Conservation (phyloP, 768 basidiomycete genomes). For the Mycena sanguinolenta region DNA sequence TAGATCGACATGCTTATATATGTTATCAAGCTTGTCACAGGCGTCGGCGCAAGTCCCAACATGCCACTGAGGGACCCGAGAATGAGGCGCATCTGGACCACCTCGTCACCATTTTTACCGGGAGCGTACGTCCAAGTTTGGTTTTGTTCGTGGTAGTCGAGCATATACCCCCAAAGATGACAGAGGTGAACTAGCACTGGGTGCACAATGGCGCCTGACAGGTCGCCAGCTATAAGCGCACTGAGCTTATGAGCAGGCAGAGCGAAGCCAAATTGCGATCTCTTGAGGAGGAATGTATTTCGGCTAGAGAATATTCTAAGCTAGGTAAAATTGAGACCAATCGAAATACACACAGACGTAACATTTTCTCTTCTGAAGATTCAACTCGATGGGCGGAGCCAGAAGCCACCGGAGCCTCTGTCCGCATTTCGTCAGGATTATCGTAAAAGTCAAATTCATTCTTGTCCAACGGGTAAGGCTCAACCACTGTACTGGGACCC, state of each 20-base stretch:
- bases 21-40: conserved; percentile 18
- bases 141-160: conserved; percentile 27
- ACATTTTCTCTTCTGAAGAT: conserved; percentile 23
- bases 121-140: conserved; percentile 27
- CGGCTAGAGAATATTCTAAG: conserved; percentile 22
- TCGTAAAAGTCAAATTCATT: not conserved
- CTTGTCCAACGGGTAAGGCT: not conserved
- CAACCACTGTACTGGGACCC: not conserved
- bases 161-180: conserved; percentile 35
- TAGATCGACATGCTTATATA: conserved; percentile 30
- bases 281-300: conserved; percentile 25
- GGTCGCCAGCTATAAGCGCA: conserved; percentile 25
- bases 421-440: not conserved
- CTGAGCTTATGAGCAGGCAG: conserved; percentile 23
- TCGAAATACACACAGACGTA: conserved; percentile 20
- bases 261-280: conserved; percentile 25
- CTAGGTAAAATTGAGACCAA: not conserved
- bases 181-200: conserved; percentile 33
- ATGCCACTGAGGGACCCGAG: conserved; percentile 30
- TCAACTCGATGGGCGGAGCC: not conserved
- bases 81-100: conserved; percentile 33
- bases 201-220: conserved; percentile 29
- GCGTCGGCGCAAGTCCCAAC: conserved; percentile 27
- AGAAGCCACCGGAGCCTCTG: not conserved
- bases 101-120: conserved; percentile 27